These are phyloP conservation scores for Mortierella sp. DNA, from an alignment of 371 early-diverging fungal genomes.

Conservation along the genomic window DNA sequence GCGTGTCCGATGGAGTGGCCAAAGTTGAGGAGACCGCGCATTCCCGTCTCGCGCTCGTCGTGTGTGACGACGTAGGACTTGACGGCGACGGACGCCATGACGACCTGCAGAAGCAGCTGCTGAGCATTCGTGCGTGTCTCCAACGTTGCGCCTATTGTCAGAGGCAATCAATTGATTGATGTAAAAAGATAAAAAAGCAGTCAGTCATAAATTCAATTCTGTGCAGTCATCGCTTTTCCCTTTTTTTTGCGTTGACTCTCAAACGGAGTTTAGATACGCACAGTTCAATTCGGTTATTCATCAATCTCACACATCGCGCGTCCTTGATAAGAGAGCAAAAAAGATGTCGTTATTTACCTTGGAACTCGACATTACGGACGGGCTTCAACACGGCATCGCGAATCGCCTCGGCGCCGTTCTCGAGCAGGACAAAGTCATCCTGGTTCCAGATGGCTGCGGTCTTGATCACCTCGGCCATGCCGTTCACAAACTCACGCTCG, in stretches of 20 bases:
- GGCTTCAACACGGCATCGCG: slow-evolving; percentile 77
- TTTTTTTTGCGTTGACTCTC: background rate
- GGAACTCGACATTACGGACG: slow-evolving; percentile 59
- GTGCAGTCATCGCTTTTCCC: slow-evolving; percentile 11
- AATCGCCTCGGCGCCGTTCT: slow-evolving; percentile 86
- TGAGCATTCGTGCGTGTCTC: slow-evolving; percentile 76
- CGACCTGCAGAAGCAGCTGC: slow-evolving; percentile 82
- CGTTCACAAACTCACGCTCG: slow-evolving; percentile 94
- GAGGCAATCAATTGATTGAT: background rate
- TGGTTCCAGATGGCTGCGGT: slow-evolving; percentile 95
- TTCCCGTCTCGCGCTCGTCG: slow-evolving; percentile 96
- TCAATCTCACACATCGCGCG: too few relatives aligned
- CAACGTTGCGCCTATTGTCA: slow-evolving; percentile 67
- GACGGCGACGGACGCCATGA: slow-evolving; percentile 90
- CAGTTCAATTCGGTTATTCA: too few relatives aligned
- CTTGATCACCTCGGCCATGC: slow-evolving; percentile 98
- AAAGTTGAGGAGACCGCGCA: slow-evolving; percentile 96
- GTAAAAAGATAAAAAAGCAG: background rate
- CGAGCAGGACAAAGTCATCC: slow-evolving; percentile 89
- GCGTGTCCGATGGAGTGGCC: slow-evolving; percentile 98
- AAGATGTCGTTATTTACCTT: slow-evolving; percentile 60
- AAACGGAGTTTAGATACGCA: slow-evolving; percentile 7
- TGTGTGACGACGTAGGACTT: slow-evolving; percentile 96
- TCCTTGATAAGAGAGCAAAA: too few relatives aligned
- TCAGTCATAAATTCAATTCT: background rate